Base-by-base conservation (phyloP, 2,329 filamentous ascomycete species). In the Verticillium nubilum region DNA sequence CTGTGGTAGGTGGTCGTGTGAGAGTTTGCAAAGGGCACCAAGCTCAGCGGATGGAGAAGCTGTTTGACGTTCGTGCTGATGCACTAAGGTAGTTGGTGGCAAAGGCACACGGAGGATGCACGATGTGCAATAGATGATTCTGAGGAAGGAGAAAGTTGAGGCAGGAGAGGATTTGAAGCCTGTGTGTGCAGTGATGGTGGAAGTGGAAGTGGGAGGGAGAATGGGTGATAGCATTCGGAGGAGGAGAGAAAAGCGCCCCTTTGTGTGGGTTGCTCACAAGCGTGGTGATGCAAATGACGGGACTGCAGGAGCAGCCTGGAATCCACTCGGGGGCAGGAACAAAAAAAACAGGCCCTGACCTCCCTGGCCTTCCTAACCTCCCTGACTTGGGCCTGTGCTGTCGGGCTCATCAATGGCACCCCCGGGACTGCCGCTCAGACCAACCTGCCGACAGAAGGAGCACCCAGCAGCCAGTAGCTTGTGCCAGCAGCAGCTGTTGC, bases 1-100 rank as follows among this genome's bases (percentile, higher is more conserved):
- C 23, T 64, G 59, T 7, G 64, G 28, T 50, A 50, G 27, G 27
- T 35, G 58, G 56, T 60, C 61, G 60, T 62, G 60, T 62, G 61
- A 58, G 42, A 9, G 42, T 12, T 9, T 54, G 42, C 9, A 25
- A 19, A 50, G 42, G 42, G 50, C 23, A 55, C 28, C 56, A 60
- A 60, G 60, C 54, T 63, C 58, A 12, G 28, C 33, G 15, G 35
- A 28, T 6, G 23, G 17, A 29, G 28, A 53, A 5, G 23, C 17
- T 23, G 27, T 57, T n/a, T 31, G 26, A 54, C n/a, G n/a, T n/a
- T n/a, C n/a, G n/a, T n/a, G 53, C 9, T 57, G 50, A 52, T n/a
- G 54, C 28, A n/a, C n/a, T n/a, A n/a, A n/a, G n/a, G 56, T 25
- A 42, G 50, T 31, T 25, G 53, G 50, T 35, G 60, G 55, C 62